Conservation (phyloP, 352 stramenopile genomes). For the Phytophthora macrochlamydospora region DNA sequence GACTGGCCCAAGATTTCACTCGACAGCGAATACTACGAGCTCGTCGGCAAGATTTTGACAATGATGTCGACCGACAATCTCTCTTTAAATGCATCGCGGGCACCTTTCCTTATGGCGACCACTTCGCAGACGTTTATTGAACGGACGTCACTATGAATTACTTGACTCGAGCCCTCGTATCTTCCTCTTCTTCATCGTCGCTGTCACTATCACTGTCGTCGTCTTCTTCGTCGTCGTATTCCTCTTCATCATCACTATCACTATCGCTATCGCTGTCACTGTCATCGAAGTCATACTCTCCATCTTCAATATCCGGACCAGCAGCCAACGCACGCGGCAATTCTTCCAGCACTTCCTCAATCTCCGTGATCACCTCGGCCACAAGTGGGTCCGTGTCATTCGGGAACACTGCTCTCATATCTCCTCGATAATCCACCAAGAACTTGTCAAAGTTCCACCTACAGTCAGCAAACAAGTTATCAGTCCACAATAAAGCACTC, state of each 20-base stretch:
- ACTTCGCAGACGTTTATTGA: no score
- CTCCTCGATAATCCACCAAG: conserved; percentile 61
- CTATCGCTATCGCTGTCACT: neutral
- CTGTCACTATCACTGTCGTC: conserved; percentile 5
- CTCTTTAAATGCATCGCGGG: no score
- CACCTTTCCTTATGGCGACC: no score
- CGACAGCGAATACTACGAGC: no score
- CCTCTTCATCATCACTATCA: conserved; percentile 14
- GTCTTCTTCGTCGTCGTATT: conserved; percentile 18
- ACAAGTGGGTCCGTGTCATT: conserved; percentile 74
- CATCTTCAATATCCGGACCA: conserved; percentile 22
- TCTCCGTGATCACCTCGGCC: conserved; percentile 61
- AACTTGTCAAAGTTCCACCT: conserved; percentile 89
- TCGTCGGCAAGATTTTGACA: no score
- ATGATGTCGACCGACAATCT: no score
- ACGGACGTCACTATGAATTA: neutral
- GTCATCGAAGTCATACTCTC: conserved; percentile 18
- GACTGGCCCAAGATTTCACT: no score
- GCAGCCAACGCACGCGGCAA: conserved; percentile 26
- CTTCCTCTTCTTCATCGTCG: conserved; percentile 5
- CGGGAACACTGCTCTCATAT: conserved; percentile 72
- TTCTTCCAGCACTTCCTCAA: conserved; percentile 66
- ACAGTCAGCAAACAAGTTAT: neutral
- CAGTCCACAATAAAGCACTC: neutral
- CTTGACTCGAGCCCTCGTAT: neutral